Evolutionary conservation across 2,329 filamentous ascomycete genomes (phyloP), one percentile per base, ranked within the genome.

Genomic region (Coniella lustricola): DNA sequence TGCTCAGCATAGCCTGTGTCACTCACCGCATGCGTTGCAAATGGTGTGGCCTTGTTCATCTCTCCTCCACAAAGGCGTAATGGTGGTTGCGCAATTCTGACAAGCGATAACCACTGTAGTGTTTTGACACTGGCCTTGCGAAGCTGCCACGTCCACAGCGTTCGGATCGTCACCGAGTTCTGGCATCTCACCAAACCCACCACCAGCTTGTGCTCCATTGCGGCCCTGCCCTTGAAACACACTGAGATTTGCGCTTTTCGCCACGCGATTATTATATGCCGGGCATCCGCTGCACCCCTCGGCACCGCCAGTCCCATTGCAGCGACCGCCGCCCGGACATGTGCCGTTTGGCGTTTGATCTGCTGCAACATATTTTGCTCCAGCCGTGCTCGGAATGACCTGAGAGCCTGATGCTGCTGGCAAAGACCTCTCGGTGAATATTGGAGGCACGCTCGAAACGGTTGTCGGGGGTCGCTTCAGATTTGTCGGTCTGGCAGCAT

Each of bases 1-100:
- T n/a, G n/a, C n/a, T 36, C 14, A 17, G 29, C 38, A 21, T 34
- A 10, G 38, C 38, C 34, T 17, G 21, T 16, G 35, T 41, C 13
- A 77, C 84, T 64, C 77, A 95, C 90, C 93, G 71, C 93, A 98
- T 44, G 93, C 93, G 67, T 98, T 98, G 72, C 93, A 98, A 55
- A 98, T 98, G 4, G 91, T 95, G 68, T 96, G 90, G 2, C 93
- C 93, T 57, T 84, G 84, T 66, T 95, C 91, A 62, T 97, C 93
- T 59, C 93, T 79, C 61, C 93, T 80, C 93, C 93, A 98, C 13
- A 98, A 74, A 13, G 93, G 93, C 36, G 93, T 98, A 48, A 97
- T 91, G 0, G 93, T 97, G 12, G 93, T 98, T 25, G 85, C 87
- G 65, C 93, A 98, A 61, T 98, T 98, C 63, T 97, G 90, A 58